Percentiles rank a stretch among this genome's conserved stretches.
These are phyloP conservation scores for Diaporthe australafricana DNA, from an alignment of 2,329 filamentous ascomycete species.

Conservation along the genomic window DNA sequence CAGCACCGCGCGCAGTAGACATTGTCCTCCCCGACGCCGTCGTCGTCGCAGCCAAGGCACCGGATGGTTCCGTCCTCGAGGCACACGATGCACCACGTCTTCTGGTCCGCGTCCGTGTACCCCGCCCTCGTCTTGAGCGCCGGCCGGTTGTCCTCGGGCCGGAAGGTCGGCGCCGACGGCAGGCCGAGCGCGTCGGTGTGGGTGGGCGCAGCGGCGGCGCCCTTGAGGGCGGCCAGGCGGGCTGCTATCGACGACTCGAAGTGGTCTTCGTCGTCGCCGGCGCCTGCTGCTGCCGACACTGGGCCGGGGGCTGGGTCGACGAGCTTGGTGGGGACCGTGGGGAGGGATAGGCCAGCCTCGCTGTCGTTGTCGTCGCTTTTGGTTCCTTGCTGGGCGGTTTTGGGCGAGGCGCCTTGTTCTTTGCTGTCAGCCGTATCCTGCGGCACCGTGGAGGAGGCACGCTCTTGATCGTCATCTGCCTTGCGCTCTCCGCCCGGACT, in stretches of 20 bases:
- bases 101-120: slow-evolving; percentile 77
- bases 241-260: slow-evolving; percentile 60
- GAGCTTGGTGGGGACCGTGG: slow-evolving; percentile 58
- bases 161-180: slow-evolving; percentile 62
- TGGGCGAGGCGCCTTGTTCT: slow-evolving; percentile 12
- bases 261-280: slow-evolving; percentile 41
- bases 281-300: background rate
- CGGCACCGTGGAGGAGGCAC: slow-evolving; percentile 27
- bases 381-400: background rate
- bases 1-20: slow-evolving; percentile 84
- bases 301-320: slow-evolving; percentile 48
- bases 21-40: slow-evolving; percentile 55
- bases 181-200: slow-evolving; percentile 53
- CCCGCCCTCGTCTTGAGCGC: slow-evolving; percentile 48
- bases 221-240: slow-evolving; percentile 64
- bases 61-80: slow-evolving; percentile 80
- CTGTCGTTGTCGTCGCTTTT: slow-evolving; percentile 34
- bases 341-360: slow-evolving; percentile 52
- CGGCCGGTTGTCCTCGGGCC: slow-evolving; percentile 54
- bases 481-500: no score
- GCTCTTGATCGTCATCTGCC: background rate
- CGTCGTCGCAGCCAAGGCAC: slow-evolving; percentile 75
- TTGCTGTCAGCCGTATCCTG: background rate
- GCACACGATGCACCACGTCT: slow-evolving; percentile 86
- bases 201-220: slow-evolving; percentile 47